Evolutionary conservation across 345 rosid species (phyloP).

Genomic region (Kernera saxatilis): DNA sequence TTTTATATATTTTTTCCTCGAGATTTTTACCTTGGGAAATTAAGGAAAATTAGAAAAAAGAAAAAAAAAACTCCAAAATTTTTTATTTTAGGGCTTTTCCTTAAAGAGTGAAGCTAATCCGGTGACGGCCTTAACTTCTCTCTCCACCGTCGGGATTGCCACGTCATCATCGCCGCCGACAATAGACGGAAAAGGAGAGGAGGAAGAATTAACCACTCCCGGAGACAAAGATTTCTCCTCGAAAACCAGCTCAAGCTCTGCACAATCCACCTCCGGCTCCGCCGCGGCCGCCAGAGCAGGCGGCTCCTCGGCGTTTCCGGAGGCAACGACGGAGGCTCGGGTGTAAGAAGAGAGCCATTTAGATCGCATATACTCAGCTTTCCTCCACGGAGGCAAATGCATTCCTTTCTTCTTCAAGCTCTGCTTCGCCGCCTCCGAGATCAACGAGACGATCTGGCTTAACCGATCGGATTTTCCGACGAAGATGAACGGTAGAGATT

Average conservation of each 20-base stretch:
- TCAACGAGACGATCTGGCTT: slow-evolving; percentile 60
- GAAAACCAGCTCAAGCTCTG: slow-evolving; percentile 58
- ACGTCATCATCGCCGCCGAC: slow-evolving; percentile 19
- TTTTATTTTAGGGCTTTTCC: slow-evolving; percentile 49
- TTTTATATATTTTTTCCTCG: slow-evolving; percentile 1
- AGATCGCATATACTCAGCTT: slow-evolving; percentile 78
- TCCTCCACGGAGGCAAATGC: slow-evolving; percentile 95
- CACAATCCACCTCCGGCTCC: slow-evolving; percentile 17
- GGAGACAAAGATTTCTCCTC: slow-evolving; percentile 36
- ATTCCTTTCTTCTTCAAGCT: slow-evolving; percentile 93
- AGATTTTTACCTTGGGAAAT: slow-evolving; percentile 25
- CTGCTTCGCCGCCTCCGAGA: slow-evolving; percentile 84
- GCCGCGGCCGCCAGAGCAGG: background rate
- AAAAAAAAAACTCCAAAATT: slow-evolving; percentile 33
- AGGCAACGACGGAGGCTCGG: slow-evolving; percentile 24
- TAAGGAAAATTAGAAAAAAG: background rate
- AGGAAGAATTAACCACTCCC: slow-evolving; percentile 2
- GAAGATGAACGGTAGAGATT: slow-evolving; percentile 69
- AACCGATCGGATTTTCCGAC: slow-evolving; percentile 87
- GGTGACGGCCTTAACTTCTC: slow-evolving; percentile 67
- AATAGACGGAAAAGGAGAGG: background rate
- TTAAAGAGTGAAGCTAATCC: slow-evolving; percentile 83
- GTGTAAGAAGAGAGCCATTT: slow-evolving; percentile 77
- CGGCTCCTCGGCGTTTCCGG: slow-evolving; percentile 20
- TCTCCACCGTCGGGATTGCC: slow-evolving; percentile 48